Evolutionary conservation across 2,329 filamentous ascomycete genomes (phyloP).

Genomic region (Alternaria gaisen): DNA sequence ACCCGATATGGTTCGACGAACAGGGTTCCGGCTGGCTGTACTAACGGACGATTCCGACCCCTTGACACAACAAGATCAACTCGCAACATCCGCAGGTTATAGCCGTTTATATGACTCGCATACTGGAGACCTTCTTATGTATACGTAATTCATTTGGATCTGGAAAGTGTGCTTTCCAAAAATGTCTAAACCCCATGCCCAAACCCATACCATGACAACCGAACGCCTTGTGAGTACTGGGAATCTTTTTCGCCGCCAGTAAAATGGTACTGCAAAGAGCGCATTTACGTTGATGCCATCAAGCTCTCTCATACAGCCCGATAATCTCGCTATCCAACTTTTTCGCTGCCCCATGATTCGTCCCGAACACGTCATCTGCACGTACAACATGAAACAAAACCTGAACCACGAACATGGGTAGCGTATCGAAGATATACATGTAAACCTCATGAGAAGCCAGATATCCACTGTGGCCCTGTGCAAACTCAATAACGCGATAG

Average conservation of each 20-base stretch:
- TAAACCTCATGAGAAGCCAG: constrained; percentile 56
- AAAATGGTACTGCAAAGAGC: neutral
- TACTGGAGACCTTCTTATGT: neutral
- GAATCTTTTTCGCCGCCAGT: neutral
- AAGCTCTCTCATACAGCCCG: neutral
- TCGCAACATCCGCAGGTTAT: neutral
- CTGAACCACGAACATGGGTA: constrained; percentile 56
- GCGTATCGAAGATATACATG: constrained; percentile 58
- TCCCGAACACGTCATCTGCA: constrained; percentile 32
- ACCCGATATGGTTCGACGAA: neutral
- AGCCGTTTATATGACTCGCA: neutral
- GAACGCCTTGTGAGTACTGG: neutral
- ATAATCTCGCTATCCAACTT: constrained; percentile 7
- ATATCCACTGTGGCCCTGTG: constrained; percentile 55
- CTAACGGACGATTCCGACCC: neutral
- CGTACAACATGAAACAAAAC: constrained; percentile 36
- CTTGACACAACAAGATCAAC: neutral
- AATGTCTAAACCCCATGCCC: neutral
- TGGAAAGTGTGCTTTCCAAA: no score
- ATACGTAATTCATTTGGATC: neutral
- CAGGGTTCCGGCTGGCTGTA: neutral
- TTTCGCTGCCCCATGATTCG: constrained; percentile 3
- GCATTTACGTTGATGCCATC: neutral
- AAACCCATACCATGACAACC: neutral
- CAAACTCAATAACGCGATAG: constrained; percentile 52